Evolutionary conservation across 2,329 filamentous ascomycete genomes (phyloP).

Genomic region (Paracamarosporium sp.): DNA sequence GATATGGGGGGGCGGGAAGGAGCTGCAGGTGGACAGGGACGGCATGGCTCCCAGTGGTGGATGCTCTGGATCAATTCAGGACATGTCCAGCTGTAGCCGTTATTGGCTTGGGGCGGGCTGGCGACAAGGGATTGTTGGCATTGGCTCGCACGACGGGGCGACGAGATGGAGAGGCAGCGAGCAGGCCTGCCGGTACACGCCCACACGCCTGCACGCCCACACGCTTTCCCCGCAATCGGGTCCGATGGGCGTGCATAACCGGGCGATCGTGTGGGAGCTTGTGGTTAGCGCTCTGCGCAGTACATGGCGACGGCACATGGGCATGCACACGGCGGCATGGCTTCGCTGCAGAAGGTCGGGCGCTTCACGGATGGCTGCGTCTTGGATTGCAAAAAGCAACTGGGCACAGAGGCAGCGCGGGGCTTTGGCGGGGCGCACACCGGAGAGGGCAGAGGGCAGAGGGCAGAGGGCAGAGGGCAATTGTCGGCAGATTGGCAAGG

Average conservation of each 20-base stretch:
- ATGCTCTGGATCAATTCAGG: slow-evolving; percentile 4
- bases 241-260: slow-evolving; percentile 1
- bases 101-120: background rate
- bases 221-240: background rate
- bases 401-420: slow-evolving; percentile 6
- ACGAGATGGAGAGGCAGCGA: background rate
- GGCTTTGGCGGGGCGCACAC: slow-evolving; percentile 25
- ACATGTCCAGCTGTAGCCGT: background rate
- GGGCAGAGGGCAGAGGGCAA: slow-evolving; percentile 10
- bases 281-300: slow-evolving; percentile 1
- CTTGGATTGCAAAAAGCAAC: slow-evolving; percentile 2
- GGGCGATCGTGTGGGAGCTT: background rate
- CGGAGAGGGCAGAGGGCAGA: background rate
- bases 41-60: slow-evolving; percentile 2
- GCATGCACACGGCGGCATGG: too few species aligned
- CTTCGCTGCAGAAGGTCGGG: background rate
- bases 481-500: too few species aligned
- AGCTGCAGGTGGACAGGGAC: slow-evolving; percentile 11
- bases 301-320: too few species aligned
- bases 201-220: too few species aligned
- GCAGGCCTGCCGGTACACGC: too few species aligned
- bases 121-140: too few species aligned
- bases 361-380: background rate
- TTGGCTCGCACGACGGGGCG: background rate
- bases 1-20: background rate